Evolutionary conservation across 2,329 filamentous ascomycete species (phyloP).

Genomic region (Monosporascus sp.): DNA sequence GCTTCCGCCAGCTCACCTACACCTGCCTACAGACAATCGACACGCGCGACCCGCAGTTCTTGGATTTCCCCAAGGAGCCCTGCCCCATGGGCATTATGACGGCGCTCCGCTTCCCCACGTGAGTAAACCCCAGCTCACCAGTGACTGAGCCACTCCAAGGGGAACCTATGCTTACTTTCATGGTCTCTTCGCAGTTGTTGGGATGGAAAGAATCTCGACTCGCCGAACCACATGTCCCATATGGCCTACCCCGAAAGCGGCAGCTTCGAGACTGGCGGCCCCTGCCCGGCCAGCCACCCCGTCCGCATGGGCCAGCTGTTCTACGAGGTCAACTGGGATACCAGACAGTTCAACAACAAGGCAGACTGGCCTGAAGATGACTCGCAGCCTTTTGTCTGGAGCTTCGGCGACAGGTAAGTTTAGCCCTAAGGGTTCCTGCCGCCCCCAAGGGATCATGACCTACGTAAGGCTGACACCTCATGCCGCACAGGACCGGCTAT

Average conservation of each 20-base stretch:
- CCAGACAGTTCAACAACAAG: conserved; percentile 9
- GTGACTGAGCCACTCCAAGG: too few species aligned
- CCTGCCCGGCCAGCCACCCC: conserved; percentile 11
- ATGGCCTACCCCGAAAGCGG: conserved; percentile 37
- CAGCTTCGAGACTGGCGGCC: conserved; percentile 9
- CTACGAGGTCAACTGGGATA: conserved; percentile 15
- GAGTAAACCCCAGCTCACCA: not conserved
- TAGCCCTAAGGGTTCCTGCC: not conserved
- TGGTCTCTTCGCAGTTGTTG: conserved; percentile 30
- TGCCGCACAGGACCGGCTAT: conserved; percentile 17
- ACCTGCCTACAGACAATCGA: conserved; percentile 31
- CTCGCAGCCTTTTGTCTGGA: conserved; percentile 5
- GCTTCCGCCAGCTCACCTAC: conserved; percentile 34
- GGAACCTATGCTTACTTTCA: too few species aligned
- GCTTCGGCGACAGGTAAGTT: conserved; percentile 8
- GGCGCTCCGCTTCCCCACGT: conserved; percentile 36
- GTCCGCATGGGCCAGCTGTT: conserved; percentile 12
- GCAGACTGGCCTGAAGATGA: conserved; percentile 18
- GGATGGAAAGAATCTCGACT: conserved; percentile 42
- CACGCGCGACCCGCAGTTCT: conserved; percentile 28
- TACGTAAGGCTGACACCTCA: too few species aligned
- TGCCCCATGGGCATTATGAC: conserved; percentile 28
- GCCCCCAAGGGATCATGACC: too few species aligned
- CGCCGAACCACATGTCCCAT: conserved; percentile 39
- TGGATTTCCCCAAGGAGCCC: conserved; percentile 26